A percentile compares a stretch with the other conserved stretches of the same genome.
Evolutionary conservation across 2,329 filamentous ascomycete genomes (phyloP).

Genomic region (Lachnellula suecica): DNA sequence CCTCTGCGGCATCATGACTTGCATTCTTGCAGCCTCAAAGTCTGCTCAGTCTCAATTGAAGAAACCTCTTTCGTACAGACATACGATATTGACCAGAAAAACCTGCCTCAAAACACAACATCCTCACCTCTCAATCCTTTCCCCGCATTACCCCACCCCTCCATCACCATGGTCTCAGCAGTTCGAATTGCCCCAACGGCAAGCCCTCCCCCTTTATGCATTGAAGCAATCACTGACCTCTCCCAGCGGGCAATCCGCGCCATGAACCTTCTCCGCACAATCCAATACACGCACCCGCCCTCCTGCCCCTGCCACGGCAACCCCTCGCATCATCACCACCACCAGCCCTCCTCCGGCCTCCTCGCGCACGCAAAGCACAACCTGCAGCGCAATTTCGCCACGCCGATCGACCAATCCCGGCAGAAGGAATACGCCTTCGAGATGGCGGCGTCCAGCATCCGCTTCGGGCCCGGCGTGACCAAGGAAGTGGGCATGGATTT

Average conservation of each 20-base stretch:
- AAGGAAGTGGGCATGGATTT: slow-evolving; percentile 98
- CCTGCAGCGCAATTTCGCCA: slow-evolving; percentile 60
- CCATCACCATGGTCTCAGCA: slow-evolving; percentile 23
- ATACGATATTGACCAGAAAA: background rate
- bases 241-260: slow-evolving; percentile 59
- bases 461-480: slow-evolving; percentile 90
- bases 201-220: slow-evolving; percentile 1
- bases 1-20: background rate
- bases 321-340: slow-evolving; percentile 70
- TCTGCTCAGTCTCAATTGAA: background rate
- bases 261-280: slow-evolving; percentile 75
- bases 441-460: slow-evolving; percentile 93
- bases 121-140: background rate
- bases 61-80: background rate
- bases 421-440: slow-evolving; percentile 98
- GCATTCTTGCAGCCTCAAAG: background rate
- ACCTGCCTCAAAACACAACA: background rate
- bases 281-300: slow-evolving; percentile 86
- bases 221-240: background rate
- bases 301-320: slow-evolving; percentile 93
- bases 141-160: background rate
- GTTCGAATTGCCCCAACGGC: slow-evolving; percentile 31
- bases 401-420: slow-evolving; percentile 67
- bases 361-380: slow-evolving; percentile 46
- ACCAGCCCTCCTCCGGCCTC: slow-evolving; percentile 38